phyloP scores from a whole-genome alignment of 148 eudicot genomes.

The Persicaria tinctoria region DNA sequence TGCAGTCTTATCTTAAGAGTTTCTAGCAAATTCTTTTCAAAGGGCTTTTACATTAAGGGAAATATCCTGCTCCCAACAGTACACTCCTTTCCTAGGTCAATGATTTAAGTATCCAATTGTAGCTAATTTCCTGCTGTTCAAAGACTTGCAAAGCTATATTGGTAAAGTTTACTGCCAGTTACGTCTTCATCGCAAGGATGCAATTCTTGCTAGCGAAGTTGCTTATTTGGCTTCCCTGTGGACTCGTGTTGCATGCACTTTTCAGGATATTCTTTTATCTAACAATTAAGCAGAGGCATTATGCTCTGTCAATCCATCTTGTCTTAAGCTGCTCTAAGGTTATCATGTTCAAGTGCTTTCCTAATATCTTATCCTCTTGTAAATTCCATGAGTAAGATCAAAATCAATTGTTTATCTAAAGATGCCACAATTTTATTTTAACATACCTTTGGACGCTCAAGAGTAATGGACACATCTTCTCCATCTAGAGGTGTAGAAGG shows the following conservation, averaged over 20 bases:
- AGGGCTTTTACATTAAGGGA: neutral
- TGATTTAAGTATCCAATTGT: neutral
- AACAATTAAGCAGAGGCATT: neutral
- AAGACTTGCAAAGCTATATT: neutral
- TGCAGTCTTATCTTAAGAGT: neutral
- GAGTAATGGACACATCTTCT: constrained; percentile 60
- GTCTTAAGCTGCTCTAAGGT: neutral
- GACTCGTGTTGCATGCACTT: neutral
- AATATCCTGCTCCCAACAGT: neutral
- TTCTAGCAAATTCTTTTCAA: neutral
- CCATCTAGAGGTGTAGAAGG: constrained; percentile 92
- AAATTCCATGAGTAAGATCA: neutral
- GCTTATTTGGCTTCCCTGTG: neutral
- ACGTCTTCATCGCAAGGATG: neutral
- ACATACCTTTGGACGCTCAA: constrained; percentile 71
- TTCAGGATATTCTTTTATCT: neutral
- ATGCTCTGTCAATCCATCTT: neutral
- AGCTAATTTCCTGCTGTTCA: neutral
- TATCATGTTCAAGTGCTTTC: neutral
- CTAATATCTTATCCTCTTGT: neutral
- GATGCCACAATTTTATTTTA: neutral
- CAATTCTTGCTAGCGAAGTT: neutral
- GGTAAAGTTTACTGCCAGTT: neutral
- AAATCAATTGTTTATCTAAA: neutral
- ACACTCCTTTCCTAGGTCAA: neutral